Evolutionary conservation across 2,329 filamentous ascomycete genomes (phyloP), one percentile per base, ranked within the genome.

Genomic region (Colletotrichum sp.): DNA sequence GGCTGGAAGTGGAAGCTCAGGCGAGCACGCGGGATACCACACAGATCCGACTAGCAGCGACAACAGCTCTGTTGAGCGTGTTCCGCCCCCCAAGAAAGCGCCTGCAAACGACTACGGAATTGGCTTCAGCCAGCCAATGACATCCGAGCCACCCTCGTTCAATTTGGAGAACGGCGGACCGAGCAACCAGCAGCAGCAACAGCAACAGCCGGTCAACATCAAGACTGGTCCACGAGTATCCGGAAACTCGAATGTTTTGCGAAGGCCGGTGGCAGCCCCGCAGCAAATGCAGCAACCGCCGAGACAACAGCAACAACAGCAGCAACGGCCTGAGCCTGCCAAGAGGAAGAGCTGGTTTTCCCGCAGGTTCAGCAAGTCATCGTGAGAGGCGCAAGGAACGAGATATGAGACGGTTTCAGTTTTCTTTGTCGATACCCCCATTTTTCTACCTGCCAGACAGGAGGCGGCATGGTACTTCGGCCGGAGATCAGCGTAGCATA

Each of bases 281-380:
- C 78, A 57, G 24, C 78, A 58, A 24, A 21, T 8, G 43, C 43
- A 21, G 43, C 43, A 51, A 51, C 11, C 43, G 43, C 43, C 43
- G 72, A 63, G 51, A 34, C 69, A 68, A 58, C 75, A 47, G 38
- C 38, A 47, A 18, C 38, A 43, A 62, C 68, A 75, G 43, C 69
- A 82, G 76, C 77, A 80, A 69, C 79, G 82, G 61, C 81, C 83
- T 8, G 80, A 80, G 24, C 80, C 81, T 15, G 93, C 95, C 74
- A 98, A 98, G 88, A 90, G 94, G 76, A 96, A 95, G 89, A 97
- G 95, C 81, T 98, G 96, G 95, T 92, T 98, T 79, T 91, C 94
- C 80, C 91, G 92, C 78, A 90, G 92, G 69, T 97, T 98, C 83
- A 97, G 93, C 87, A 95, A 88, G 81, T 84, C 84, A 34, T 82